phyloP scores from a whole-genome alignment of 345 rosid species.

The Populus simonii region DNA sequence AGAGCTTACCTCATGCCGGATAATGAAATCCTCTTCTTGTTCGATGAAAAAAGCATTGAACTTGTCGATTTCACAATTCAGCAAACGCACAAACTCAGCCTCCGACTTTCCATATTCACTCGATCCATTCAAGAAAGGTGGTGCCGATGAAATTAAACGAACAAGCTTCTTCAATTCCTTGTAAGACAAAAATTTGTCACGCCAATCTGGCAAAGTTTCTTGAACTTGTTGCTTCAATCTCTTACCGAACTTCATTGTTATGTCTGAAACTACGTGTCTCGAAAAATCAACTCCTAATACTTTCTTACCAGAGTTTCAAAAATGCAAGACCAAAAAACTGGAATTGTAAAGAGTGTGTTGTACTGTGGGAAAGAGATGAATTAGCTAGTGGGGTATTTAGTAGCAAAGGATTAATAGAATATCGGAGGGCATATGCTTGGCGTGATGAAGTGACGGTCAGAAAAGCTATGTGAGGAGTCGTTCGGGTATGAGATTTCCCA shows the following conservation, averaged over 20 bases:
- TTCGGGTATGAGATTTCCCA: conserved; percentile 33
- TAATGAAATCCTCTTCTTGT: conserved; percentile 89
- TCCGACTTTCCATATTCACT: conserved; percentile 30
- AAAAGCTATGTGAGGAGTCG: conserved; percentile 34
- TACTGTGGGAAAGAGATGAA: background rate
- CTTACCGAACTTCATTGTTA: conserved; percentile 82
- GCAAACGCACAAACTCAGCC: conserved; percentile 52
- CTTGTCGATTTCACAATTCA: conserved; percentile 81
- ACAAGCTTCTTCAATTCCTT: conserved; percentile 80
- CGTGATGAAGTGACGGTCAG: conserved; percentile 51
- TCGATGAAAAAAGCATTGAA: conserved; percentile 79
- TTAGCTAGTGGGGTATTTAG: conserved; percentile 9
- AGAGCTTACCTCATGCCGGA: conserved; percentile 55
- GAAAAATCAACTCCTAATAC: background rate
- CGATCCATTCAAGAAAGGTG: conserved; percentile 12
- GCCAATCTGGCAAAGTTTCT: conserved; percentile 79
- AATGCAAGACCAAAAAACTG: background rate
- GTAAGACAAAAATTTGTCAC: conserved; percentile 67
- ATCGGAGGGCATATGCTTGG: conserved; percentile 63
- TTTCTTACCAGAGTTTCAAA: background rate
- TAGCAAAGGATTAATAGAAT: conserved; percentile 32
- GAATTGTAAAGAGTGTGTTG: background rate
- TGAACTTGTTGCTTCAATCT: conserved; percentile 69
- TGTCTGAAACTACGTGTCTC: background rate
- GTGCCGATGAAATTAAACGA: conserved; percentile 39